These are phyloP conservation scores for Aegilops speltoides DNA, from an alignment of 176 grass and related monocot species.

Conservation along the genomic window DNA sequence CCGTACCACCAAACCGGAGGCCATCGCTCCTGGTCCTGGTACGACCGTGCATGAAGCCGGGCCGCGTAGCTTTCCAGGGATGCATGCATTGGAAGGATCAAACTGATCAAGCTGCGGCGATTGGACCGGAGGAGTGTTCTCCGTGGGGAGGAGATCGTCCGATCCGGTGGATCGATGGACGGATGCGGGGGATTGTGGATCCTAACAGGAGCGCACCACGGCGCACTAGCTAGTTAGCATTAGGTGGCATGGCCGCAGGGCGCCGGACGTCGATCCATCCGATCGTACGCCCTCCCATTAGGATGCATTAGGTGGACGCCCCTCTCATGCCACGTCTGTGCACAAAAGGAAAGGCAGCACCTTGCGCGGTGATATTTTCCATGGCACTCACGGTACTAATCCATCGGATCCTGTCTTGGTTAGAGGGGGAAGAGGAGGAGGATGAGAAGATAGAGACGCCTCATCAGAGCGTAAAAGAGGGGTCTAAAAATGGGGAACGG, in stretches of 20 bases:
- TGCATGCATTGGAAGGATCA: not conserved
- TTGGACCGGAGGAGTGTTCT: not conserved
- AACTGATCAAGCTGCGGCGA: not conserved
- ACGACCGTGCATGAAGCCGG: not conserved
- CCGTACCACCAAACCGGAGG: slow-evolving; percentile 30
- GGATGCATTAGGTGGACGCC: not conserved
- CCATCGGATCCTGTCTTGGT: not conserved
- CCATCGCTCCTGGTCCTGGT: not conserved
- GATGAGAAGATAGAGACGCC: not conserved
- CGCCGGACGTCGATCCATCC: not conserved
- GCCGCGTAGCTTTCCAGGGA: not conserved
- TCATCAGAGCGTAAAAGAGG: not conserved
- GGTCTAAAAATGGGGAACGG: not conserved
- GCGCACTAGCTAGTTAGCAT: not conserved
- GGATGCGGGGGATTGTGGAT: not conserved
- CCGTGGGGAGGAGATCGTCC: not conserved
- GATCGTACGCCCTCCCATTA: not conserved
- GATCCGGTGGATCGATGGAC: not conserved
- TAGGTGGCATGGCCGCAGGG: not conserved
- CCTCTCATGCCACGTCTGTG: not conserved
- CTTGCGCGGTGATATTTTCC: not conserved
- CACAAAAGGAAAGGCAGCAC: not conserved
- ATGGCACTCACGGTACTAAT: not conserved
- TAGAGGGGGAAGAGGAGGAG: not conserved
- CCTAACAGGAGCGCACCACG: slow-evolving; percentile 57